Evolutionary conservation across 352 stramenopile species (phyloP).

Genomic region (Globisporangium sylvaticum): DNA sequence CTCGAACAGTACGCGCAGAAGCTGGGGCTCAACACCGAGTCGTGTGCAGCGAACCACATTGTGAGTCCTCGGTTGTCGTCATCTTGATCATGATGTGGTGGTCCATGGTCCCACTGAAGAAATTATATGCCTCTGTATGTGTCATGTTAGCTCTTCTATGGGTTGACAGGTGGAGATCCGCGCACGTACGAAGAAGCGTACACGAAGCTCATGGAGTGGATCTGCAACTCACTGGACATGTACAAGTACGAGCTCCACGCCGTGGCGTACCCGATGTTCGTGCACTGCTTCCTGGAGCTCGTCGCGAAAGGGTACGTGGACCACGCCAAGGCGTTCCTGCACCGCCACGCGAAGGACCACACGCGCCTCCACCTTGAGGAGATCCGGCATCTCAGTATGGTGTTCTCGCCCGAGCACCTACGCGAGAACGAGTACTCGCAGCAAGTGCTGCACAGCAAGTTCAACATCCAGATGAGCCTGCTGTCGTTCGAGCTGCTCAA

Average conservation of each 20-base stretch:
- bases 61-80: slow-evolving; percentile 21
- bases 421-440: slow-evolving; percentile 72
- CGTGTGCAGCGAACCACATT: slow-evolving; percentile 74
- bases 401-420: slow-evolving; percentile 64
- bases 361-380: slow-evolving; percentile 67
- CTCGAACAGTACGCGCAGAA: slow-evolving; percentile 61
- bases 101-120: too few species aligned
- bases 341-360: slow-evolving; percentile 56
- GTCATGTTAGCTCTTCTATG: slow-evolving; percentile 65
- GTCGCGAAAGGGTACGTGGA: slow-evolving; percentile 59
- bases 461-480: slow-evolving; percentile 78
- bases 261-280: slow-evolving; percentile 74
- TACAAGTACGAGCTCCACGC: slow-evolving; percentile 83
- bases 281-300: slow-evolving; percentile 80
- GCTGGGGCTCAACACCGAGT: slow-evolving; percentile 64
- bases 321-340: slow-evolving; percentile 53
- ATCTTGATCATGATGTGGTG: not conserved
- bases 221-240: slow-evolving; percentile 84
- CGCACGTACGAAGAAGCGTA: slow-evolving; percentile 68
- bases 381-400: slow-evolving; percentile 54
- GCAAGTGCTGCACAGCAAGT: slow-evolving; percentile 78
- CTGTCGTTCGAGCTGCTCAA: slow-evolving; percentile 83
- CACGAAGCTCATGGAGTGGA: slow-evolving; percentile 68
- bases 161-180: slow-evolving; percentile 54
- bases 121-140: too few species aligned